phyloP scores from a whole-genome alignment of 2,329 filamentous ascomycete species.

The Epichloe sibirici region DNA sequence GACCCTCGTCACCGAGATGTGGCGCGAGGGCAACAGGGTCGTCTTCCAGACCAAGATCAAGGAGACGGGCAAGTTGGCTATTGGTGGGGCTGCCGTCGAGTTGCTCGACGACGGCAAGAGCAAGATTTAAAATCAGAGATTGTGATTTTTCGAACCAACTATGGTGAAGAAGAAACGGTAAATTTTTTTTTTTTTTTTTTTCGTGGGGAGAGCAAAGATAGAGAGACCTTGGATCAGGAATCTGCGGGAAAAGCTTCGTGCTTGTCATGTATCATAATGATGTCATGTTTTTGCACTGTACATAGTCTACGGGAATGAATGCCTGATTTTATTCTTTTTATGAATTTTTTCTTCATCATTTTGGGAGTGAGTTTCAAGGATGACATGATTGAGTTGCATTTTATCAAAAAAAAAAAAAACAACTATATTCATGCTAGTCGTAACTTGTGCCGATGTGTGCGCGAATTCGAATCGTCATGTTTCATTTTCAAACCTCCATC shows the following conservation, averaged over 20 bases:
- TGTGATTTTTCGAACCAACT: no score
- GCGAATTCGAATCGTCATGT: background rate
- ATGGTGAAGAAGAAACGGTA: no score
- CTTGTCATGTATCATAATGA: constrained; percentile 4
- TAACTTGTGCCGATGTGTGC: background rate
- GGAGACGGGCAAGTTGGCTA: constrained; percentile 84
- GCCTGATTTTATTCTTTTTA: background rate
- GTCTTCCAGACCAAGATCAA: constrained; percentile 82
- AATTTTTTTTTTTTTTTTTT: background rate
- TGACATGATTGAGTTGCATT: no score
- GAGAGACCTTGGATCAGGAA: background rate
- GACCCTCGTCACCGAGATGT: constrained; percentile 90
- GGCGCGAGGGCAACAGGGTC: constrained; percentile 71
- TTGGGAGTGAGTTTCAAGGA: no score
- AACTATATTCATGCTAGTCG: background rate
- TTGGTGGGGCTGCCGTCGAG: constrained; percentile 70
- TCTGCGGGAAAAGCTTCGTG: background rate
- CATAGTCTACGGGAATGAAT: background rate
- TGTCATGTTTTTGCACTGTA: background rate
- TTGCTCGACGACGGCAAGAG: constrained; percentile 32
- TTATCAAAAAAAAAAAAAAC: no score
- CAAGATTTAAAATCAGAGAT: constrained; percentile 12
- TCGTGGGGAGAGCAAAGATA: background rate
- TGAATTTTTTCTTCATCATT: no score
- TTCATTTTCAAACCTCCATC: background rate